These are phyloP conservation scores for Botrytis porri DNA, from an alignment of 2,329 filamentous ascomycete species.

Conservation along the genomic window DNA sequence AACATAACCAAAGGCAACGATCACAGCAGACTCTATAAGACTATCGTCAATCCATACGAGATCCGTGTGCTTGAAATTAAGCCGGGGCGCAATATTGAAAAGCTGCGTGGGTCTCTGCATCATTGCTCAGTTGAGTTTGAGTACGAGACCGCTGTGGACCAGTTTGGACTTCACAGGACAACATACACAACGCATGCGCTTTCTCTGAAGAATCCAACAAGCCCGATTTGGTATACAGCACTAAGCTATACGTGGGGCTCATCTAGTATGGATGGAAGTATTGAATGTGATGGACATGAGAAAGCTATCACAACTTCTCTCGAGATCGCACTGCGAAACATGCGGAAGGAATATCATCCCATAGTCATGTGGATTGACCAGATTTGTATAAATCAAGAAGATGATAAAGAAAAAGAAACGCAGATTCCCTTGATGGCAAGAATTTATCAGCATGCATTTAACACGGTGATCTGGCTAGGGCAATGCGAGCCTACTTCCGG, in stretches of 20 bases:
- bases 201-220: background rate
- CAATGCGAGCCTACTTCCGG: background rate
- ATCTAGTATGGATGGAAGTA: background rate
- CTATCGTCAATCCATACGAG: background rate
- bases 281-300: background rate
- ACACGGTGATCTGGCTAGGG: background rate
- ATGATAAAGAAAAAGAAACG: background rate
- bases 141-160: background rate
- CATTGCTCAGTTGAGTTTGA: background rate
- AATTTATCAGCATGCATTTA: background rate
- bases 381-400: background rate
- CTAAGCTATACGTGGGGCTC: background rate
- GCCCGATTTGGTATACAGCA: background rate
- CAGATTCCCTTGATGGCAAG: background rate
- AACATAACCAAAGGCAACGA: background rate
- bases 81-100: background rate
- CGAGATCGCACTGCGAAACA: background rate
- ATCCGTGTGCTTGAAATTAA: background rate
- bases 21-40: background rate
- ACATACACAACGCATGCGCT: background rate
- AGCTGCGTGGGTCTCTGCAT: background rate
- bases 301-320: background rate
- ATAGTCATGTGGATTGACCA: background rate
- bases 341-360: background rate
- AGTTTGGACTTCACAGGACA: background rate